Conservation (phyloP, 2,329 filamentous ascomycete species). For the Botryotinia calthae region DNA sequence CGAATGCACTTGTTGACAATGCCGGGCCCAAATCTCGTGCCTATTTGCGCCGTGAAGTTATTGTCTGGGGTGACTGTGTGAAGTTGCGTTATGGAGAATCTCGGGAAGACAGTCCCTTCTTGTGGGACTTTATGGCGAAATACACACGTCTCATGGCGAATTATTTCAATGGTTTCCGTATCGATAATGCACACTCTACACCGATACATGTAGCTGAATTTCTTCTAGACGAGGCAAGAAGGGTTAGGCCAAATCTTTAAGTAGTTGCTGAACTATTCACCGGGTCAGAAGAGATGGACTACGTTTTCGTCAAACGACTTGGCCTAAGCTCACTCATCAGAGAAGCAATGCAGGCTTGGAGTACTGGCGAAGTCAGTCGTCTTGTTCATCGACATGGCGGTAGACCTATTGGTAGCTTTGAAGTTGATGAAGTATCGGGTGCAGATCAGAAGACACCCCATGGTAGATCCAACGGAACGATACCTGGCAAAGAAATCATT, state of each 20-base stretch:
- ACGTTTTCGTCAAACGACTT: conserved; percentile 88
- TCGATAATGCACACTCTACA: conserved; percentile 97
- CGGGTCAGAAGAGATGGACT: conserved; percentile 93
- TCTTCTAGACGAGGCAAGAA: conserved; percentile 88
- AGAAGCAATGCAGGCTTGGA: conserved; percentile 98
- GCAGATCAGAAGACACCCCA: conserved; percentile 47
- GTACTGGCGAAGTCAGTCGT: conserved; percentile 85
- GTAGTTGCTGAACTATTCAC: conserved; percentile 95
- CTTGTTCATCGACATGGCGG: conserved; percentile 93
- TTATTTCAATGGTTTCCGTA: conserved; percentile 91
- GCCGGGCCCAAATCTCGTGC: conserved; percentile 84
- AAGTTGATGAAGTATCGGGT: conserved; percentile 79
- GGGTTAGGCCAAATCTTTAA: conserved; percentile 81
- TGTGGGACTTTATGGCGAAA: conserved; percentile 94
- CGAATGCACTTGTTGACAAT: conserved; percentile 90
- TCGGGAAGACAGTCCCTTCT: conserved; percentile 81
- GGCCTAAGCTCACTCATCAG: conserved; percentile 89
- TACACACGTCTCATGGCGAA: conserved; percentile 92
- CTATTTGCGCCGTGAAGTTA: conserved; percentile 95
- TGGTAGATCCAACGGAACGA: conserved; percentile 36
- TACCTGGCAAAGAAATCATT: conserved; percentile 50
- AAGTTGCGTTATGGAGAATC: conserved; percentile 86
- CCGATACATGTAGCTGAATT: conserved; percentile 92
- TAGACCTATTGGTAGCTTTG: conserved; percentile 93
- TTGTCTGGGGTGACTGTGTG: conserved; percentile 97